These are phyloP conservation scores for Fusarium floridanum DNA, from an alignment of 2,329 filamentous ascomycete genomes.

Conservation along the genomic window DNA sequence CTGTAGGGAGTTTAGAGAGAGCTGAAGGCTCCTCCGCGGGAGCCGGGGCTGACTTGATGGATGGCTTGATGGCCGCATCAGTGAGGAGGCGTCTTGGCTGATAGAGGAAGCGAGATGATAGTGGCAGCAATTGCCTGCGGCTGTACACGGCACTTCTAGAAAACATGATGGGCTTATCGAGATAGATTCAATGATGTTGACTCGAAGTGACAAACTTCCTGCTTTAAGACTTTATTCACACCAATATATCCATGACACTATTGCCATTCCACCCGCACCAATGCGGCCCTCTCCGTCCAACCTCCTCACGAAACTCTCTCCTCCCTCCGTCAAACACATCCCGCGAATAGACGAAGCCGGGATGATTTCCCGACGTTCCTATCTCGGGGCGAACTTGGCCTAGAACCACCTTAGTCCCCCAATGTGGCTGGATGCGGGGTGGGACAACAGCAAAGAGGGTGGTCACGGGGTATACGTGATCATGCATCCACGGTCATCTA, in stretches of 20 bases:
- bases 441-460: neutral
- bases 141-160: neutral
- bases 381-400: constrained; percentile 13
- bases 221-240: neutral
- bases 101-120: neutral
- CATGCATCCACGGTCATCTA: constrained; percentile 26
- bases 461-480: constrained; percentile 25
- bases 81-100: constrained; percentile 8
- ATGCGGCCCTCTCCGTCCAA: neutral
- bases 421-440: constrained; percentile 17
- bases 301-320: neutral
- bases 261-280: neutral
- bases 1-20: constrained; percentile 40
- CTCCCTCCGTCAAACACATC: neutral
- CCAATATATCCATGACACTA: constrained; percentile 4
- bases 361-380: constrained; percentile 11
- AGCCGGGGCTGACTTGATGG: constrained; percentile 4
- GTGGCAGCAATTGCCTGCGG: neutral
- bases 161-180: constrained; percentile 23
- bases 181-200: neutral
- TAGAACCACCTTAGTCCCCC: neutral
- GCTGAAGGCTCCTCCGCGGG: neutral
- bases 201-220: neutral
- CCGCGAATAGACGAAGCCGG: constrained; percentile 10
- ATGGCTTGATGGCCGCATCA: constrained; percentile 20